Evolutionary conservation across 305 asterid species (phyloP).

Genomic region (Withania somnifera): DNA sequence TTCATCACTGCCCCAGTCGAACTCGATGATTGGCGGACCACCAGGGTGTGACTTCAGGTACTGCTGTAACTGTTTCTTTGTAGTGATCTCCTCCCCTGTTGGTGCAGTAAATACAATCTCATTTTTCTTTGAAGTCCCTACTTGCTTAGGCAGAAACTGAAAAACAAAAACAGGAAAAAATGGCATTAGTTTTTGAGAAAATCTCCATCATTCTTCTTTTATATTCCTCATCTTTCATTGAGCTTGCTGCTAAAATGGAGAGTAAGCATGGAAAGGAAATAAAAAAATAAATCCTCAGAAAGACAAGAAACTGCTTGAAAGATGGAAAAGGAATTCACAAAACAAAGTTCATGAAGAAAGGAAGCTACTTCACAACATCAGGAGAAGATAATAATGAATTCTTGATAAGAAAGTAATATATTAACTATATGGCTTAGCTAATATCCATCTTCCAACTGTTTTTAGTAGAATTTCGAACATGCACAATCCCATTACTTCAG

Average conservation of each 20-base stretch:
- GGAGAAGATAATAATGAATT: neutral
- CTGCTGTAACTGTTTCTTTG: slow-evolving; percentile 30
- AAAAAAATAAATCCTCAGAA: neutral
- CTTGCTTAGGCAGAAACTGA: slow-evolving; percentile 24
- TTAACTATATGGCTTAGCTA: neutral
- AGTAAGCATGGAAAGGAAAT: neutral
- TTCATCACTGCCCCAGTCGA: slow-evolving; percentile 46
- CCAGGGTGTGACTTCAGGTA: slow-evolving; percentile 45
- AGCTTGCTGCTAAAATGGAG: neutral
- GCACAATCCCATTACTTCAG: neutral
- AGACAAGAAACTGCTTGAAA: neutral
- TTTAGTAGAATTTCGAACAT: neutral
- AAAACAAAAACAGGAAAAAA: neutral
- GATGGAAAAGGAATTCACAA: neutral
- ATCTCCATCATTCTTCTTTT: neutral
- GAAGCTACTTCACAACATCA: neutral
- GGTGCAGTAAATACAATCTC: slow-evolving; percentile 40
- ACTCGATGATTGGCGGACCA: slow-evolving; percentile 27
- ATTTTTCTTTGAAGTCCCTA: slow-evolving; percentile 29
- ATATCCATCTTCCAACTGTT: neutral
- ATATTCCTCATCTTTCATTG: neutral
- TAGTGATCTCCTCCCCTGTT: slow-evolving; percentile 38
- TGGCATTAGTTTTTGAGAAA: neutral
- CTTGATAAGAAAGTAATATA: neutral
- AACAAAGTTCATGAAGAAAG: neutral